These are phyloP conservation scores for Cyclotella atomus DNA, from an alignment of 108 stramenopile genomes.

Conservation along the genomic window DNA sequence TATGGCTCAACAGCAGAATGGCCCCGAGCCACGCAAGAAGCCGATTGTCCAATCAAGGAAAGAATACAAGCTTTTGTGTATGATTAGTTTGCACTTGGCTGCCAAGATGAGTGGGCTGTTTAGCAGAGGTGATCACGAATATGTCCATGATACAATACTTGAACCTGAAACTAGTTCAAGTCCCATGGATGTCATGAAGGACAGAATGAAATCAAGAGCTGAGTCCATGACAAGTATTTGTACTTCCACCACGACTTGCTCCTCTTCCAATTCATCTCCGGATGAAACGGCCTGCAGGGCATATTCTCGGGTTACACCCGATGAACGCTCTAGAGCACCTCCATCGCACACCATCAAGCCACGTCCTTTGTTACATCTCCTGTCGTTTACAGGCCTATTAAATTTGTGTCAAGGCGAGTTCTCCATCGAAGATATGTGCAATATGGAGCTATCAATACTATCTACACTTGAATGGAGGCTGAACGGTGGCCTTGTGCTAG, in stretches of 20 bases:
- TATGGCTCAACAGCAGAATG: not conserved
- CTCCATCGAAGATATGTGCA: constrained; percentile 50
- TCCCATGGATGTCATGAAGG: too few relatives aligned
- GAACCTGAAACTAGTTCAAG: too few relatives aligned
- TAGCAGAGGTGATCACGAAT: not conserved
- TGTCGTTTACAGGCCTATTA: not conserved
- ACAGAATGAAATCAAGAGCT: not conserved
- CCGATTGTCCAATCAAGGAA: not conserved
- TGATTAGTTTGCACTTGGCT: constrained; percentile 17
- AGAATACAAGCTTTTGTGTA: constrained; percentile 27
- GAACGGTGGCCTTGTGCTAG: not conserved
- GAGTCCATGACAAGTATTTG: not conserved
- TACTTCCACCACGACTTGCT: not conserved
- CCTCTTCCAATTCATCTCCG: not conserved
- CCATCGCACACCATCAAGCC: not conserved
- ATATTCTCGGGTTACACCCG: not conserved
- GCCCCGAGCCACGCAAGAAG: not conserved
- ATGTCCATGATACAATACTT: not conserved
- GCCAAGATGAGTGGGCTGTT: constrained; percentile 26
- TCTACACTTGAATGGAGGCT: constrained; percentile 61
- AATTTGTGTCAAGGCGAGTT: constrained; percentile 68
- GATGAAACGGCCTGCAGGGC: not conserved
- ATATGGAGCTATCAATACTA: constrained; percentile 62
- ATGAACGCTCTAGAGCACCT: too few relatives aligned
- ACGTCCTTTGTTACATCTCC: constrained; percentile 8